Conservation (phyloP, 169 alveolate genomes). For the Eimeria necatrix region DNA sequence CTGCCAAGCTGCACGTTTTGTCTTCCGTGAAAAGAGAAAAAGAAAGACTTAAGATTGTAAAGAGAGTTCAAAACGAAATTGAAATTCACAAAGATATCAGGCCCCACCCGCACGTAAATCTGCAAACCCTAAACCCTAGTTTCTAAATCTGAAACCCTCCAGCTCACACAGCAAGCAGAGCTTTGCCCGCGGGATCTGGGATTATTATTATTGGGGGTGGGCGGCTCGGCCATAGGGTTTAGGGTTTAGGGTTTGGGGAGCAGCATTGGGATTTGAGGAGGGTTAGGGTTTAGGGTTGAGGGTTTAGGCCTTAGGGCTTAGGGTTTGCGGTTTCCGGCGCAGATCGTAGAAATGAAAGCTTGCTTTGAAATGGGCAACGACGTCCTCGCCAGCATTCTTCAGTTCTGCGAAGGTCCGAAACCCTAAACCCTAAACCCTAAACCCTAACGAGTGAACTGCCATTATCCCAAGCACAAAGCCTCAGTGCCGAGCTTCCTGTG, state of each 20-base stretch:
- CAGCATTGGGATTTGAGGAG: too few species aligned
- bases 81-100: slow-evolving; percentile 92
- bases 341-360: slow-evolving; percentile 94
- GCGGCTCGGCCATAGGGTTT: too few species aligned
- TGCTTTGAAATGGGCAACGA: slow-evolving; percentile 93
- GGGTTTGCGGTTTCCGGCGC: slow-evolving; percentile 11
- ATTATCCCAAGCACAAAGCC: too few species aligned
- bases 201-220: too few species aligned
- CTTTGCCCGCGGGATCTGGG: too few species aligned
- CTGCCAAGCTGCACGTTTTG: slow-evolving; percentile 93
- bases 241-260: too few species aligned
- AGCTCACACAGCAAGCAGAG: too few species aligned
- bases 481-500: too few species aligned
- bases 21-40: slow-evolving; percentile 91
- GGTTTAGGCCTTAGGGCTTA: not conserved
- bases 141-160: too few species aligned
- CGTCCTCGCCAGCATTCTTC: slow-evolving; percentile 91
- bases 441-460: too few species aligned
- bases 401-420: slow-evolving; percentile 88
- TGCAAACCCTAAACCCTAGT: not conserved
- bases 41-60: slow-evolving; percentile 91
- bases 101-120: slow-evolving; percentile 85
- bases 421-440: not conserved
- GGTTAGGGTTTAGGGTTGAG: too few species aligned
- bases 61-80: slow-evolving; percentile 93